These are phyloP conservation scores for Ceriops zippeliana DNA, from an alignment of 345 rosid species.

Conservation along the genomic window DNA sequence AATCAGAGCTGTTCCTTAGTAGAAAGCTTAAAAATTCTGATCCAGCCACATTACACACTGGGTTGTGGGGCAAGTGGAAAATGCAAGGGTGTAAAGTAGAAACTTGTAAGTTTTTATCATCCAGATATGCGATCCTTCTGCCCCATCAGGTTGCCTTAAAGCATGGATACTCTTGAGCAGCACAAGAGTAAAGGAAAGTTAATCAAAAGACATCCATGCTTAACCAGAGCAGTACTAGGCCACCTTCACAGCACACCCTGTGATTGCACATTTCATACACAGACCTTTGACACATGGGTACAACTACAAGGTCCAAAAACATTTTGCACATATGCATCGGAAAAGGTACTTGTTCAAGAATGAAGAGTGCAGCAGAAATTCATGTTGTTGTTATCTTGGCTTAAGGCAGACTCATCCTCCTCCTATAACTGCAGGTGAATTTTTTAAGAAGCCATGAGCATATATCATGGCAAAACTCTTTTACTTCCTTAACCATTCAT, in stretches of 20 bases:
- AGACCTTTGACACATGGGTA: background rate
- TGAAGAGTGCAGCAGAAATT: too few relatives aligned
- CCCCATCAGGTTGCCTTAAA: too few relatives aligned
- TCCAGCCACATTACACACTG: background rate
- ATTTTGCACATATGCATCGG: background rate
- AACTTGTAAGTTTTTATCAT: too few relatives aligned
- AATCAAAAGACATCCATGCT: background rate
- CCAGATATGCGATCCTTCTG: background rate
- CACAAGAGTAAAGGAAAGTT: background rate
- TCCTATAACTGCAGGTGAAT: too few relatives aligned
- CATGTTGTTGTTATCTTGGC: too few relatives aligned
- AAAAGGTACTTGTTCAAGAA: background rate
- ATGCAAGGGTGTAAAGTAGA: background rate
- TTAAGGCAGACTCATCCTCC: too few relatives aligned
- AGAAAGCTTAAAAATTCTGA: background rate
- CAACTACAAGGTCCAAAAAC: background rate
- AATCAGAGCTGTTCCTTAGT: background rate
- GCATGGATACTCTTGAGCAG: too few relatives aligned
- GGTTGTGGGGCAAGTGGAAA: background rate
- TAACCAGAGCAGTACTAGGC: background rate
- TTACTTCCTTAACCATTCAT: too few relatives aligned
- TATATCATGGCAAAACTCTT: too few relatives aligned
- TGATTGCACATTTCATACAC: background rate
- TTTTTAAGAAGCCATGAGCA: too few relatives aligned
- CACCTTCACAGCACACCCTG: background rate